Percentiles rank a stretch among this genome's conserved stretches.
Conservation (phyloP, 2,329 filamentous ascomycete species). For the Dothidotthia symphoricarpi region DNA sequence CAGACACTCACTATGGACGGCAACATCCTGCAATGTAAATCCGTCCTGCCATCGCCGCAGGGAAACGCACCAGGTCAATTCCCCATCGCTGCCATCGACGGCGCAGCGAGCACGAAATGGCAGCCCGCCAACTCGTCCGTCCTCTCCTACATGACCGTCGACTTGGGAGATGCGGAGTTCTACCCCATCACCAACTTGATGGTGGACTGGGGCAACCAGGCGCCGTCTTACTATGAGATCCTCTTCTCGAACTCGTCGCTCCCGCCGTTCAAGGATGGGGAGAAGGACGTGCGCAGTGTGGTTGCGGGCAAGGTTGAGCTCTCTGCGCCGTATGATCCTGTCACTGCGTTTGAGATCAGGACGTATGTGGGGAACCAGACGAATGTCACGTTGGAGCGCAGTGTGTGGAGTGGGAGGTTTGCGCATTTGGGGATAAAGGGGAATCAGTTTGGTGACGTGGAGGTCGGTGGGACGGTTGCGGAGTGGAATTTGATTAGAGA, state of each 20-base stretch:
- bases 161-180: conserved; percentile 42
- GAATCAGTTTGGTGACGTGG: conserved; percentile 41
- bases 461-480: conserved; percentile 53
- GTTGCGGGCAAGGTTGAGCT: conserved; percentile 38
- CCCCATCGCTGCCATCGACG: conserved; percentile 65
- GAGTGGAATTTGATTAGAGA: conserved; percentile 49
- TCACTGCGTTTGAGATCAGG: conserved; percentile 37
- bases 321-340: conserved; percentile 43
- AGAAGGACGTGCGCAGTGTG: conserved; percentile 16
- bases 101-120: conserved; percentile 65
- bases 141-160: conserved; percentile 57
- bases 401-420: conserved; percentile 47
- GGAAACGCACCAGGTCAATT: conserved; percentile 64
- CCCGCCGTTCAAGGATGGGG: conserved; percentile 17
- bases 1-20: conserved; percentile 54
- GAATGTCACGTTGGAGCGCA: conserved; percentile 41
- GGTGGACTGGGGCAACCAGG: conserved; percentile 61
- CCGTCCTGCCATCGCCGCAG: conserved; percentile 41
- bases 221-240: conserved; percentile 55
- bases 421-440: conserved; percentile 51
- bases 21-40: conserved; percentile 65
- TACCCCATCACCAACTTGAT: conserved; percentile 50
- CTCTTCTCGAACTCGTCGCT: conserved; percentile 54
- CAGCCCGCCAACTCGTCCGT: conserved; percentile 56
- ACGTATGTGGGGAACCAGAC: conserved; percentile 48